These are phyloP conservation scores for Pythium aquatile DNA, from an alignment of 352 stramenopile species.

Conservation along the genomic window DNA sequence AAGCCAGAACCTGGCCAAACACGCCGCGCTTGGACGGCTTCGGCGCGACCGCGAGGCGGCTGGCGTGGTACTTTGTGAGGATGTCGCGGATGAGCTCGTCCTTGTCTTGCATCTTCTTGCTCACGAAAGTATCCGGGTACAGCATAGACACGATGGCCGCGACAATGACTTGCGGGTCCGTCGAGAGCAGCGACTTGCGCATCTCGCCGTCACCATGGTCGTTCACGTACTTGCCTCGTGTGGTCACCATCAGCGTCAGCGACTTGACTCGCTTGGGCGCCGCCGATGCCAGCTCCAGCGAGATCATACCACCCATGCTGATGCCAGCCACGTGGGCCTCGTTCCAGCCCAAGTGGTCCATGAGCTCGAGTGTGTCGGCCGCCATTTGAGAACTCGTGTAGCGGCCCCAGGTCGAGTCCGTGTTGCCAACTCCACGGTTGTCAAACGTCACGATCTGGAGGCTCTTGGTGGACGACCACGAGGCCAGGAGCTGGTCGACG, in stretches of 20 bases:
- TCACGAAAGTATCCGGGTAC: conserved; percentile 40
- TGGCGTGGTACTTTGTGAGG: conserved; percentile 23
- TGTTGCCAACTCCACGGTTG: conserved; percentile 51
- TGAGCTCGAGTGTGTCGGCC: conserved; percentile 51
- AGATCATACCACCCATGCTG: conserved; percentile 47
- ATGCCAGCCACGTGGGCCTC: conserved; percentile 47
- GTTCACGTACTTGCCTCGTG: conserved; percentile 42
- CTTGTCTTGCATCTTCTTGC: conserved; percentile 30
- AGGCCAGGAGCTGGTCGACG: conserved; percentile 22
- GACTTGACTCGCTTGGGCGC: conserved; percentile 48
- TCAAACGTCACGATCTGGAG: conserved; percentile 56
- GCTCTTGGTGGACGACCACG: conserved; percentile 11
- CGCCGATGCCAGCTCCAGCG: conserved; percentile 44
- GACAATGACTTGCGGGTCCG: conserved; percentile 29
- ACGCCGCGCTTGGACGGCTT: conserved; percentile 14
- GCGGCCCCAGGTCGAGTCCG: conserved; percentile 45
- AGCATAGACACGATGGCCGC: conserved; percentile 36
- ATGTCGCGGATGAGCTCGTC: conserved; percentile 12
- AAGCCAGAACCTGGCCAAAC: conserved; percentile 21
- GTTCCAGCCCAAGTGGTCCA: conserved; percentile 52
- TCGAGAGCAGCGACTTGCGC: conserved; percentile 34
- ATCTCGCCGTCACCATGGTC: conserved; percentile 33
- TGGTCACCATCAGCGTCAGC: conserved; percentile 53
- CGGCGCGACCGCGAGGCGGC: conserved; percentile 1
- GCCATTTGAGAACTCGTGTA: conserved; percentile 68